phyloP scores from a whole-genome alignment of 768 basidiomycete species.

The Psilocybe tampanensis region DNA sequence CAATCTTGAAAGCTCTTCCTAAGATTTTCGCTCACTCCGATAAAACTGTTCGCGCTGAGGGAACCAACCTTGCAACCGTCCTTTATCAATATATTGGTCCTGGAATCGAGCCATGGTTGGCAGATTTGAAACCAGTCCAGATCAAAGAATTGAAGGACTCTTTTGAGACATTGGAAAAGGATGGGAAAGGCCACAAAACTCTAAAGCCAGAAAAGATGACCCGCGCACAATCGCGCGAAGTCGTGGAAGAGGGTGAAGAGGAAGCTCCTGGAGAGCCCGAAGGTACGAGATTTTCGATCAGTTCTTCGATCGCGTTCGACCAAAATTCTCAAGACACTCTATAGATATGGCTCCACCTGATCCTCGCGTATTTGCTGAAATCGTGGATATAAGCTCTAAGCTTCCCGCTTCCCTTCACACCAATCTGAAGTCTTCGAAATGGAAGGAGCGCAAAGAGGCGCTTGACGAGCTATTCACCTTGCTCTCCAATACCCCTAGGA shows the following conservation, averaged over 20 bases:
- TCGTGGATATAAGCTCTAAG: conserved; percentile 75
- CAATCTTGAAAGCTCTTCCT: conserved; percentile 83
- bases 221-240: conserved; percentile 73
- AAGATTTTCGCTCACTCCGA: conserved; percentile 96
- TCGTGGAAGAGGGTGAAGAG: conserved; percentile 44
- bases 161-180: conserved; percentile 82
- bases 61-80: conserved; percentile 68
- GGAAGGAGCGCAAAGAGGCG: conserved; percentile 96
- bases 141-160: conserved; percentile 93
- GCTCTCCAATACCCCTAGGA: conserved; percentile 68
- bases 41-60: conserved; percentile 94
- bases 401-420: conserved; percentile 77
- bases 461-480: conserved; percentile 80
- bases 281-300: conserved; percentile 51
- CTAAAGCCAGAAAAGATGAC: conserved; percentile 83
- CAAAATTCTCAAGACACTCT: conserved; percentile 13
- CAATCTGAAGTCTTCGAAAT: conserved; percentile 86
- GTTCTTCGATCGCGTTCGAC: conserved; percentile 4
- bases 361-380: conserved; percentile 79
- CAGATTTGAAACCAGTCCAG: conserved; percentile 95
- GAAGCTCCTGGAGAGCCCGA: conserved; percentile 44
- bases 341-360: conserved; percentile 63
- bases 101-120: conserved; percentile 81
- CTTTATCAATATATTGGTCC: conserved; percentile 88
- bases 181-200: conserved; percentile 83